Base-by-base conservation (phyloP, 1,284 basidiomycete genomes). In the Polyporus tsugae region DNA sequence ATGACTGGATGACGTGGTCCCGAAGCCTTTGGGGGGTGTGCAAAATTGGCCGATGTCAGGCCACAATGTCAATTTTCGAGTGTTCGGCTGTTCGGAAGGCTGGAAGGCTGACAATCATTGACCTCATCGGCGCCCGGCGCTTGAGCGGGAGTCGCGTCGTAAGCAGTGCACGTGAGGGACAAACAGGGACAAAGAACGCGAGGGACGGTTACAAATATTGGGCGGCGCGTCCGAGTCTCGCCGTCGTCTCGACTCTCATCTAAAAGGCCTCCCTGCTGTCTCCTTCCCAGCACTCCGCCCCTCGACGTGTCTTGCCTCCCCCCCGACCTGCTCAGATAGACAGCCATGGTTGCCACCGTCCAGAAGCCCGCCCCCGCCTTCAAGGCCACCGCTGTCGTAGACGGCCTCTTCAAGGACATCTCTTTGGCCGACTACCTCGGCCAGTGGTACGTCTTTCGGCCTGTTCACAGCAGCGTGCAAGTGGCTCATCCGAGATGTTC, bases 361-460 rank as follows among this genome's bases (percentile, higher is more conserved):
- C 93, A 94, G 82, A 89, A 87, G 75, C 91, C 92, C 68, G 93
- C 94, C 42, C 93, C 94, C 65, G 78, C 82, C 35, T 96, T 96
- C 85, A 89, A 85, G 75, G 91, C 92, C 63, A 85, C 89, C 63
- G 89, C 91, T 72, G 91, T 96, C 76, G 83, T 90, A 72, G 89
- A 93, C 60, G 91, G 93, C 70, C 79, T 86, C 70, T 95, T 97
- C 82, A 84, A 90, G 77, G 90, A 95, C 42, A 81, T 95, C 72
- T 89, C 90, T 57, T 83, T 95, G 67, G 81, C 86, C 13, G 88
- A 94, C 74, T 95, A 86, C 82, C 81, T 88, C 67, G 95, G 95
- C 62, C 89, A 95, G 90, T 97, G 95, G 95, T 93, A 72, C 25
- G 83, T 75, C 64, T 62, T 62, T 44, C 65, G 60, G 22, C 64